Evolutionary conservation across 805 yeast genomes (phyloP).

Genomic region (Nakazawaea siamensis): DNA sequence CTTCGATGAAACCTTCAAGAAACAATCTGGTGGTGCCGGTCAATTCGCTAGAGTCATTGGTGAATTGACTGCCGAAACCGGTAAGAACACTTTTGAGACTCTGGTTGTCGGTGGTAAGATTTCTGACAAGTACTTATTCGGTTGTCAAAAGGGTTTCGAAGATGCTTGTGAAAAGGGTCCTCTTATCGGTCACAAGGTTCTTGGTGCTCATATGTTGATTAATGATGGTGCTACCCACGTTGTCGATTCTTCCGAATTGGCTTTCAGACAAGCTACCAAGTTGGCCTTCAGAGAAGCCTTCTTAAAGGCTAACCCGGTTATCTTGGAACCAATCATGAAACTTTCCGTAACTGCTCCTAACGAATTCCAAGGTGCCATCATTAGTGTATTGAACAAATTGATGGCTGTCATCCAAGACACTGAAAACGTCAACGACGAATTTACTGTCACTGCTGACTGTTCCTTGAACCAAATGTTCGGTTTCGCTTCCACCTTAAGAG

Average conservation of each 20-base stretch:
- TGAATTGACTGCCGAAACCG: slow-evolving; percentile 53
- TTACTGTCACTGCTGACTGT: slow-evolving; percentile 89
- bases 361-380: slow-evolving; percentile 92
- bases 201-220: slow-evolving; percentile 88
- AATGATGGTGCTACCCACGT: slow-evolving; percentile 97
- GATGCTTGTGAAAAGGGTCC: slow-evolving; percentile 97
- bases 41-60: slow-evolving; percentile 98
- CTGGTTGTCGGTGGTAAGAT: slow-evolving; percentile 95
- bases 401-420: slow-evolving; percentile 92
- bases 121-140: slow-evolving; percentile 87
- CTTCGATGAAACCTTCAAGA: slow-evolving; percentile 94
- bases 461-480: slow-evolving; percentile 96
- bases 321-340: slow-evolving; percentile 94
- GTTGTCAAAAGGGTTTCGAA: slow-evolving; percentile 93
- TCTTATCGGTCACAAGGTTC: slow-evolving; percentile 85
- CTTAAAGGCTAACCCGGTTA: slow-evolving; percentile 72
- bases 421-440: slow-evolving; percentile 90
- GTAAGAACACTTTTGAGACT: slow-evolving; percentile 67
- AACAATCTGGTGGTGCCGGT: slow-evolving; percentile 99
- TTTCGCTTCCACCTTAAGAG: slow-evolving; percentile 90
- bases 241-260: slow-evolving; percentile 93
- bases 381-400: slow-evolving; percentile 85
- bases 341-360: slow-evolving; percentile 90
- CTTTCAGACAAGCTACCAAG: slow-evolving; percentile 88
- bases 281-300: slow-evolving; percentile 92